Percentiles rank a stretch among this genome's conserved stretches.
phyloP scores from a whole-genome alignment of 441 rosid species.

The Brassica balearica region DNA sequence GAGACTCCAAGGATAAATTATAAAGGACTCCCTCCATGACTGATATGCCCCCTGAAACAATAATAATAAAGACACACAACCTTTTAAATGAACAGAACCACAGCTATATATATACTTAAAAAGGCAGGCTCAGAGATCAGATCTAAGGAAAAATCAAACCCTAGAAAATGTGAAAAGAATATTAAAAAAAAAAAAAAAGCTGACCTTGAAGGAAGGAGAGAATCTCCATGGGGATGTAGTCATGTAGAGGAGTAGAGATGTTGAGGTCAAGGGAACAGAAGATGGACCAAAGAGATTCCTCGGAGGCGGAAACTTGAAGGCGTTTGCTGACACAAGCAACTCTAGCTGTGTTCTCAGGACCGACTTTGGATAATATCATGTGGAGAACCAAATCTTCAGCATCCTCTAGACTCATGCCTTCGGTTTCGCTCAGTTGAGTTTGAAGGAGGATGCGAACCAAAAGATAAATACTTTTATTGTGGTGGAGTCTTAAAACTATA shows the following conservation, averaged over 20 bases:
- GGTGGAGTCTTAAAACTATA: not conserved
- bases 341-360: slow-evolving; percentile 52
- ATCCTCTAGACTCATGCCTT: slow-evolving; percentile 59
- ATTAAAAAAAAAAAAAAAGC: too few relatives aligned
- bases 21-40: slow-evolving; percentile 72
- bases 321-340: slow-evolving; percentile 66
- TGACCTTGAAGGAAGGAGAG: slow-evolving; percentile 79
- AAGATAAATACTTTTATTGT: not conserved
- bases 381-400: slow-evolving; percentile 70
- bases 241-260: slow-evolving; percentile 61
- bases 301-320: slow-evolving; percentile 56
- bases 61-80: slow-evolving; percentile 11
- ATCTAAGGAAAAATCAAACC: not conserved
- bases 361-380: slow-evolving; percentile 55
- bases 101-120: not conserved
- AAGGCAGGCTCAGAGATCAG: too few relatives aligned
- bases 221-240: slow-evolving; percentile 59
- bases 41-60: slow-evolving; percentile 60
- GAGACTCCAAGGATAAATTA: slow-evolving; percentile 83
- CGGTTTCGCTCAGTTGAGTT: not conserved
- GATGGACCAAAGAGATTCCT: slow-evolving; percentile 77
- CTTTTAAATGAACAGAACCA: not conserved
- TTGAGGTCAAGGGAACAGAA: slow-evolving; percentile 65
- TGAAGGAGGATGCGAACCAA: not conserved
- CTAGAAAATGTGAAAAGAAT: not conserved